phyloP scores from a whole-genome alignment of 192 early-diverging fungal genomes.

The Backusella circina region DNA sequence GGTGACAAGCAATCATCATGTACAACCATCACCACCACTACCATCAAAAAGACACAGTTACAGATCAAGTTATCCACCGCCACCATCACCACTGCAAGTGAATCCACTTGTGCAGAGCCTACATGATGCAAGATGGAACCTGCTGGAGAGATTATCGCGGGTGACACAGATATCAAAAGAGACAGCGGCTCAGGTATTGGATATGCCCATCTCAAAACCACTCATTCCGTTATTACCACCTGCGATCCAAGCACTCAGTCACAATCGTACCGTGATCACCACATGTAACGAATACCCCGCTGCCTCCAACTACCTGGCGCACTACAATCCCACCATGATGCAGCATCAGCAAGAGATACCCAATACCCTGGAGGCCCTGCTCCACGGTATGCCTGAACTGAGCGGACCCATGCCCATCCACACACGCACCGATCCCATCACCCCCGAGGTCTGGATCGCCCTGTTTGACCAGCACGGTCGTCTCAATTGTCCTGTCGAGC shows the following conservation, averaged over 20 bases:
- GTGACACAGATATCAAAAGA: conserved; percentile 65
- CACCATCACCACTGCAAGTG: no score
- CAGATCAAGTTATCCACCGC: neutral
- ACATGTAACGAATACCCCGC: conserved; percentile 69
- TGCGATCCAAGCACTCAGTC: conserved; percentile 47
- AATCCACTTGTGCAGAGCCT: conserved; percentile 5
- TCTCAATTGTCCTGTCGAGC: conserved; percentile 42
- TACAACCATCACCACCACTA: neutral
- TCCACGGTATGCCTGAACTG: neutral
- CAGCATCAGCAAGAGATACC: neutral
- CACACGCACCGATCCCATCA: conserved; percentile 44
- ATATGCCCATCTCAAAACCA: conserved; percentile 49
- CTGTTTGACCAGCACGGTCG: conserved; percentile 59
- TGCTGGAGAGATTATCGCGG: conserved; percentile 70
- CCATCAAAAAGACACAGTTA: neutral
- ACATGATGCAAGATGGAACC: conserved; percentile 60
- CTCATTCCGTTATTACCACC: conserved; percentile 47
- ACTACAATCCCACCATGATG: conserved; percentile 41
- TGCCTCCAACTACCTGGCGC: conserved; percentile 64
- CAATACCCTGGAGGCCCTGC: neutral
- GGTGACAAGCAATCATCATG: neutral
- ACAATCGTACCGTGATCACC: conserved; percentile 46
- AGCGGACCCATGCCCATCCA: conserved; percentile 9
- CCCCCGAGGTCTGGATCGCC: conserved; percentile 67
- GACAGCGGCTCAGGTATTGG: conserved; percentile 47